These are phyloP conservation scores for Kazachstania sp. DNA, from an alignment of 1,139 yeast species.

Conservation along the genomic window DNA sequence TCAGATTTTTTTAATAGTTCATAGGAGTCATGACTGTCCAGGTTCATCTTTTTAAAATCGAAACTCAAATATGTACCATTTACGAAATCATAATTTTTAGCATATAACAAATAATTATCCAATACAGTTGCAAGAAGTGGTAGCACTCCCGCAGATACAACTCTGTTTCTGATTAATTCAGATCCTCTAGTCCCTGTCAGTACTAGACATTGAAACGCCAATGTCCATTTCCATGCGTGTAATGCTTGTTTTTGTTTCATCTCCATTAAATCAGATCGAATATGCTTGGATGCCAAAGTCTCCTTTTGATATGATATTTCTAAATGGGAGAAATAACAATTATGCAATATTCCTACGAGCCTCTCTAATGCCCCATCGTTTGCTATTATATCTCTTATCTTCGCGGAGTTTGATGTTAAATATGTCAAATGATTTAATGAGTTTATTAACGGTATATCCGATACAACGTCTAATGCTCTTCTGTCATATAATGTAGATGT, in stretches of 20 bases:
- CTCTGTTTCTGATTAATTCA: slow-evolving; percentile 72
- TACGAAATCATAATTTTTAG: slow-evolving; percentile 31
- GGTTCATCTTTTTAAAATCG: slow-evolving; percentile 14
- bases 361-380: slow-evolving; percentile 90
- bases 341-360: slow-evolving; percentile 74
- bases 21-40: slow-evolving; percentile 11
- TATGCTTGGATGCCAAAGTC: slow-evolving; percentile 14
- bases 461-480: slow-evolving; percentile 83
- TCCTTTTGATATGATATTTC: slow-evolving; percentile 7
- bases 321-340: slow-evolving; percentile 44
- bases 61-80: slow-evolving; percentile 23
- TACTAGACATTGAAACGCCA: slow-evolving; percentile 86
- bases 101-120: slow-evolving; percentile 59
- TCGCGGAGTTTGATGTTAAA: slow-evolving; percentile 75
- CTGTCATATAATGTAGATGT: slow-evolving; percentile 85
- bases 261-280: slow-evolving; percentile 19
- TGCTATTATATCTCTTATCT: slow-evolving; percentile 83
- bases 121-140: slow-evolving; percentile 87
- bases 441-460: slow-evolving; percentile 83
- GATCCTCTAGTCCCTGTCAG: slow-evolving; percentile 90
- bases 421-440: slow-evolving; percentile 84
- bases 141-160: slow-evolving; percentile 84
- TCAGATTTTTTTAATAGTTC: slow-evolving; percentile 12
- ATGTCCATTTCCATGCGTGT: slow-evolving; percentile 93
- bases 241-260: slow-evolving; percentile 39